Evolutionary conservation across 371 early-diverging fungal species (phyloP), one percentile per base, ranked within the genome.

Genomic region (Syncephalastrum sp.): DNA sequence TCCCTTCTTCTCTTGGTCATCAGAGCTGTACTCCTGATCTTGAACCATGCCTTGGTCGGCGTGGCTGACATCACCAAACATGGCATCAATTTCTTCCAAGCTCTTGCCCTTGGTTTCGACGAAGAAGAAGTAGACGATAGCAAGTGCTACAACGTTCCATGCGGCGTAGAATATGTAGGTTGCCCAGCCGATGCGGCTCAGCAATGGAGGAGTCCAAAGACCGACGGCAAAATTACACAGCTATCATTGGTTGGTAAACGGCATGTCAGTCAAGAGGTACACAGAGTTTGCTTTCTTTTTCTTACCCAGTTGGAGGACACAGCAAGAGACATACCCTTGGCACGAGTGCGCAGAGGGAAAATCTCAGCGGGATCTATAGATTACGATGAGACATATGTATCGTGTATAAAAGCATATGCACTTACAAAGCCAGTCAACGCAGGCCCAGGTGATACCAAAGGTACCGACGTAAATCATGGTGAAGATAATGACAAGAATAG

Each of bases 231-330:
- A 74, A 59, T 82, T 83, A 33, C 64, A 62, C 3, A 72, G 42
- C 63, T 59, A 47, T 17, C 29, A 47, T 41, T 24, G 21, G 21
- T 21, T 21, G 21, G 27, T 27, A 27, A 27, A 27, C 27, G 38
- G 29, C 8, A 50, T 17, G 3, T 51, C 44, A 47, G 13, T 50
- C 3, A 21, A 17, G 6, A 7, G n/a, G 12, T 10, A 10, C 12
- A 33, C 8, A 5, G 10, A 8, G 38, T 12, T 33, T 47, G 15
- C 3, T 23, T 8, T 17, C 13, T 25, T 33, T n/a, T 8, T 3
- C 16, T 38, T 33, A 33, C 38, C 84, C 84, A 88, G 72, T 87
- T 87, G 59, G 85, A 74, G 27, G 82, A 74, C 41, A 84, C 85
- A 38, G 82, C 68, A 41, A 72, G 54, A 4, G 67, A 57, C 70